Conservation (phyloP, 2,329 filamentous ascomycete species). For the Eutypa lata region DNA sequence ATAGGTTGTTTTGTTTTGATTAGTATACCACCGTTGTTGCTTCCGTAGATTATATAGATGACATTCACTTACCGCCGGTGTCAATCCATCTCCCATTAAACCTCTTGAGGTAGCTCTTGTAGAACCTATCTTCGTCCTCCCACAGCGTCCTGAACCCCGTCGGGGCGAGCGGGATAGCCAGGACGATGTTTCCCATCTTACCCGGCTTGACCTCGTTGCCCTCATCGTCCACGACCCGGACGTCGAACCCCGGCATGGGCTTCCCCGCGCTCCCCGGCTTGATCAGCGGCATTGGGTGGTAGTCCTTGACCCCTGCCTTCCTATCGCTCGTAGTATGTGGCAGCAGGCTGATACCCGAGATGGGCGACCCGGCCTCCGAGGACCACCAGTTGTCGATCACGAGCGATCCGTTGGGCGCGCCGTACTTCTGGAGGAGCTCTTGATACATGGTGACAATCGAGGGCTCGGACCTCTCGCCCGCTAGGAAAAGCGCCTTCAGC, state of each 20-base stretch:
- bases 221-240: constrained; percentile 77
- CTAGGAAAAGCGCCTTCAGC: constrained; percentile 75
- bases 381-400: constrained; percentile 63
- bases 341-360: constrained; percentile 51
- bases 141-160: constrained; percentile 85
- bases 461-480: constrained; percentile 86
- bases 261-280: constrained; percentile 88
- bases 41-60: neutral
- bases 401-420: constrained; percentile 53
- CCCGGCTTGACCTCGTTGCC: constrained; percentile 69
- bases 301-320: constrained; percentile 35
- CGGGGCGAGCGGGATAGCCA: constrained; percentile 77
- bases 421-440: constrained; percentile 64
- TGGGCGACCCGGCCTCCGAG: constrained; percentile 56
- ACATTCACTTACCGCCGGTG: constrained; percentile 54
- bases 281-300: constrained; percentile 49
- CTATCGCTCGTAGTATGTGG: constrained; percentile 59
- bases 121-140: constrained; percentile 82
- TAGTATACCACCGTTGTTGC: neutral
- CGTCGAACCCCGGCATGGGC: constrained; percentile 87
- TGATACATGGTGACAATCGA: constrained; percentile 82
- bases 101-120: constrained; percentile 76
- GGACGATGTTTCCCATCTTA: constrained; percentile 87
- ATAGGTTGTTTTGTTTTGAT: constrained; percentile 2
- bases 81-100: constrained; percentile 84